A percentile compares a stretch with the other conserved stretches of the same genome.
Evolutionary conservation across 768 basidiomycete species (phyloP).

Genomic region (Pleurotus giganteus): DNA sequence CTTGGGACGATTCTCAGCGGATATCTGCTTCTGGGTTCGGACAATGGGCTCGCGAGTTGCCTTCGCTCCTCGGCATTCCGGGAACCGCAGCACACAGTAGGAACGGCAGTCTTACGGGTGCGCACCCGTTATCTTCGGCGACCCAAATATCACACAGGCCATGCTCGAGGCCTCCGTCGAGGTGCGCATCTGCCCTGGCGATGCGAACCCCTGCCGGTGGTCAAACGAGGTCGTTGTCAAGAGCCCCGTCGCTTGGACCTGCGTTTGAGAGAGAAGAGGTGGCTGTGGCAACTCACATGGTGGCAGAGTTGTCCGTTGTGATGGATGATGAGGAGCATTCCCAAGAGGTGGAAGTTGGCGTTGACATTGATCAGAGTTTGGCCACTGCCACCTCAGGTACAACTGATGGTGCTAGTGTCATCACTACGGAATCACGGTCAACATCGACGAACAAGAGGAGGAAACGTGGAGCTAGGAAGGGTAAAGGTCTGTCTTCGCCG

Average conservation of each 20-base stretch:
- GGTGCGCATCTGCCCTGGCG: constrained; percentile 33
- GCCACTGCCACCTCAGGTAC: constrained; percentile 4
- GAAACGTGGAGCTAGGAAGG: constrained; percentile 84
- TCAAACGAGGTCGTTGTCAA: constrained; percentile 55
- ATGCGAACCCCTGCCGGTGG: constrained; percentile 49
- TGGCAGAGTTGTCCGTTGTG: constrained; percentile 50
- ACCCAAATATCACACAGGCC: constrained; percentile 71
- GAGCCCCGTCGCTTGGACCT: constrained; percentile 61
- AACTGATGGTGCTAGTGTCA: constrained; percentile 1
- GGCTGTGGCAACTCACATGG: constrained; percentile 42
- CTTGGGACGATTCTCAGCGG: constrained; percentile 61
- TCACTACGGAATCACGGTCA: constrained; percentile 49
- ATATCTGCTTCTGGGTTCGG: constrained; percentile 85
- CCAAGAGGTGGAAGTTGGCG: constrained; percentile 31
- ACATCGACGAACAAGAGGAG: constrained; percentile 76
- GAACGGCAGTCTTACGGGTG: constrained; percentile 61
- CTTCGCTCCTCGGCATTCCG: constrained; percentile 58
- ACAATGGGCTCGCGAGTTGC: constrained; percentile 80
- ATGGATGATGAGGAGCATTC: constrained; percentile 50
- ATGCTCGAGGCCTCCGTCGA: constrained; percentile 60
- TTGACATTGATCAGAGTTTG: constrained; percentile 24
- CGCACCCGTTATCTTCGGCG: constrained; percentile 60
- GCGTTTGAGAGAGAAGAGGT: constrained; percentile 42
- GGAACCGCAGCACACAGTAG: constrained; percentile 49
- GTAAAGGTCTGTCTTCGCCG: constrained; percentile 49